These are phyloP conservation scores for Hypomontagnella monticulosa DNA, from an alignment of 495 filamentous ascomycete genomes.

Conservation along the genomic window DNA sequence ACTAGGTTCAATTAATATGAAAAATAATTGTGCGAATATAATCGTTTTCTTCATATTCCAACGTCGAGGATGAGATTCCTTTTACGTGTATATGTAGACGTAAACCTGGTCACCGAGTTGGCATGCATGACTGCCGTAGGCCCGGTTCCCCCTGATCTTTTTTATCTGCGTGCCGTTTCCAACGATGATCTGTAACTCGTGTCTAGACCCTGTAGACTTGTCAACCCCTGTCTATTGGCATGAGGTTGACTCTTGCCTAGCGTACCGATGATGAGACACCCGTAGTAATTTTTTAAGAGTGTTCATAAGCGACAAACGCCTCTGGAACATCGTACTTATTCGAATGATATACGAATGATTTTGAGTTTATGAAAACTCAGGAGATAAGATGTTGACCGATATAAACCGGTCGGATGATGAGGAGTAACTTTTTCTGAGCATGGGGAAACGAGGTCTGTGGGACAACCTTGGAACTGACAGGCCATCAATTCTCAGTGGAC, in stretches of 20 bases:
- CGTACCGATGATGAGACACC: not conserved
- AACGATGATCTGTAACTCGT: constrained; percentile 32
- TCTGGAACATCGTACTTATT: constrained; percentile 7
- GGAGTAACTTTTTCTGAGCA: not conserved
- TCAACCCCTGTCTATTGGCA: constrained; percentile 13
- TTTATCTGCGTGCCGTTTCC: constrained; percentile 7
- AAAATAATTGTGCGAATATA: not conserved
- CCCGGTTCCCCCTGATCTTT: constrained; percentile 27
- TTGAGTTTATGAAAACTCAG: not conserved
- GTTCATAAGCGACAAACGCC: not conserved
- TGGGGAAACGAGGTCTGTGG: constrained; percentile 16
- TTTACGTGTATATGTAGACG: constrained; percentile 2
- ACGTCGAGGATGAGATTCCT: constrained; percentile 1
- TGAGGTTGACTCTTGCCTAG: not conserved
- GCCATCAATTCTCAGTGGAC: constrained; percentile 17
- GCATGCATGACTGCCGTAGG: constrained; percentile 21
- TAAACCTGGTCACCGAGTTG: constrained; percentile 2
- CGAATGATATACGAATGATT: not conserved
- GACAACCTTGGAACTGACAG: constrained; percentile 25
- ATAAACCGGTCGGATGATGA: not conserved
- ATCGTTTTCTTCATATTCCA: not conserved
- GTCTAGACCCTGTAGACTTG: constrained; percentile 26
- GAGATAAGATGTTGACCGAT: not conserved
- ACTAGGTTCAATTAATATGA: not conserved
- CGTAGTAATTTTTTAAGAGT: not conserved